Base-by-base conservation (phyloP, 2,329 filamentous ascomycete species). In the Penicillium griseofulvum region DNA sequence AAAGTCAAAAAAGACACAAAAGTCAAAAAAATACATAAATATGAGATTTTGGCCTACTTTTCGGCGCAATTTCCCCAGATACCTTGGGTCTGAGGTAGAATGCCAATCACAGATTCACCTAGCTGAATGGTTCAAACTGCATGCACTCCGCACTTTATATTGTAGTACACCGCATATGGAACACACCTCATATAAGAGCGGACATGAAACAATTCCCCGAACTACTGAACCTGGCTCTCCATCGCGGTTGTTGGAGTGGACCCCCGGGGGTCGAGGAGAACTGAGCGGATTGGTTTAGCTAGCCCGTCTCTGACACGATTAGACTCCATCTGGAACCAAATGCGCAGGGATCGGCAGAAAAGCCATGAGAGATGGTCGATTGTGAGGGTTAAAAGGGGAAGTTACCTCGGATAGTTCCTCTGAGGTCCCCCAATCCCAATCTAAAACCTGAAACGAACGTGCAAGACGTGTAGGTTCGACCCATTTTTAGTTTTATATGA, bases 311-410 rank as follows among this genome's bases (percentile, higher is more conserved):
- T 36, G 52, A 22, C 51, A 24, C 10, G 12, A 56, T 42, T 47
- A 39, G 55, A 37, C 46, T 51, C 46, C 52, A 57, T 55, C 33
- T 24, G 47, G 41, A 36, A 52, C 29, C 41, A 36, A 57, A 52
- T 29, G n/a, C 39, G 54, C 44, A 53, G 43, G 26, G 60, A 61
- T 62, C 58, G 49, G 49, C 58, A 52, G 29, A n/a, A 38, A 22
- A 24, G 17, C 38, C n/a, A 44, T 14, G 19, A 31, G 37, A 22
- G 22, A 22, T 22, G 22, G 34, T 52, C 28, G 44, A 39, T 22
- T 49, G 36, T 14, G n/a, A 33, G 28, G 9, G 26, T 45, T 43
- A 6, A 26, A 17, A 11, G 38, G 29, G 17, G 16, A 38, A 39
- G 24, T 12, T 17, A n/a, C 34, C 24, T 46, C 14, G 38, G 46